Evolutionary conservation across 257 asterid genomes (phyloP), one percentile per base, ranked within the genome.

Genomic region (Solanum bulbocastanum): DNA sequence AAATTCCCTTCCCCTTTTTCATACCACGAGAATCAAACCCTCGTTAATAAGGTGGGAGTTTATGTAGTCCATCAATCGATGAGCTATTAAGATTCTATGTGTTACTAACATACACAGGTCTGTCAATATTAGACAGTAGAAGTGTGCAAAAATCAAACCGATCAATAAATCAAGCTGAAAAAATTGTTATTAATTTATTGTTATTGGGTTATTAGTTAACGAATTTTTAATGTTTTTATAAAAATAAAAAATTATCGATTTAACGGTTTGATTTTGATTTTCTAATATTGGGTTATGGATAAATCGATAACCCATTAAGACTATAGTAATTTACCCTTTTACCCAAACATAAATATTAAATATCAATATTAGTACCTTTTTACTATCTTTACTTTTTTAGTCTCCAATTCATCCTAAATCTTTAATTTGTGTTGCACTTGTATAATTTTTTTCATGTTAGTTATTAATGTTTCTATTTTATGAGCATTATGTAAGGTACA

Each of bases 61-160:
- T 10, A 62, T 4, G 0, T 65, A 65, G 4, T n/a, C 1, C 4
- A 65, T 11, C 0, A n/a, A 10, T 0, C 0, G n/a, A 52, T 65
- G 8, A n/a, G 6, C 2, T 65, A 65, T 2, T n/a, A 58, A 58
- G 13, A 22, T 58, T 58, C 0, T 58, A 7, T 20, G 2, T 58
- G 11, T 22, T 58, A 0, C 5, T 58, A 22, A 20, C 27, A 58
- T 20, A 20, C 27, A 22, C 22, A 22, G 27, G 8, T 20, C 1
- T 58, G n/a, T 22, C 20, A 58, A 22, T n/a, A 65, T 65, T 65
- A 11, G 3, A 9, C 8, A 3, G 0, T 56, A 6, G n/a, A 18
- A 2, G 65, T 7, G 65, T 6, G 11, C 0, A 20, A 56, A 56
- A 18, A 56, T 20, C 3, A 10, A 56, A 18, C 10, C 1, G 4